Percentiles rank a stretch among this genome's conserved stretches.
Evolutionary conservation across 2,329 filamentous ascomycete genomes (phyloP).

Genomic region (Ceratocystis diversiconidia): DNA sequence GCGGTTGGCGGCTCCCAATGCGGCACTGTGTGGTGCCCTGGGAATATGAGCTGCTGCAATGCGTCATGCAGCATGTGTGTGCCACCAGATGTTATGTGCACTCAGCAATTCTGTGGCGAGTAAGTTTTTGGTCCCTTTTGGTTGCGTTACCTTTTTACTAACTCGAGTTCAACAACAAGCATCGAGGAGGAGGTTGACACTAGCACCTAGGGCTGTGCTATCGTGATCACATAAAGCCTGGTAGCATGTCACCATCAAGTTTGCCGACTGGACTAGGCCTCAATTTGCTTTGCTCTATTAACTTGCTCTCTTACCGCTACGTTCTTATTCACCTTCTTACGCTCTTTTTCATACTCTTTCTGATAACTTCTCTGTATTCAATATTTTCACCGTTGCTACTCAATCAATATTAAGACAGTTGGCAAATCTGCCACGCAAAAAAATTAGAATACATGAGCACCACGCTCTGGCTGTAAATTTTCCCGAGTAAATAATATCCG

Average conservation of each 20-base stretch:
- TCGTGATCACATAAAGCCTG: not conserved
- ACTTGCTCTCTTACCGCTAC: too few relatives aligned
- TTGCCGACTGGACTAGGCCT: not conserved
- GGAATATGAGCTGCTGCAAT: constrained; percentile 16
- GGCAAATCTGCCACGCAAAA: too few relatives aligned
- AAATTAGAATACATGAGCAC: too few relatives aligned
- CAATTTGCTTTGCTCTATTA: too few relatives aligned
- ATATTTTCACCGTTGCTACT: not conserved
- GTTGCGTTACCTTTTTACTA: not conserved
- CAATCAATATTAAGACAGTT: not conserved
- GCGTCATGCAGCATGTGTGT: constrained; percentile 13
- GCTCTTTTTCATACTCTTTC: too few relatives aligned
- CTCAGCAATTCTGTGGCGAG: constrained; percentile 4
- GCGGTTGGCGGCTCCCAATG: constrained; percentile 14
- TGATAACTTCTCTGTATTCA: not conserved
- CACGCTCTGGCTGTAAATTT: too few relatives aligned
- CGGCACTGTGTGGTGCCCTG: constrained; percentile 14
- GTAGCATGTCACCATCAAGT: not conserved
- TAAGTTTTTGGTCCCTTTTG: not conserved
- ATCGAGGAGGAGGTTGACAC: not conserved
- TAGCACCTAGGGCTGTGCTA: not conserved
- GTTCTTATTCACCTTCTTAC: too few relatives aligned
- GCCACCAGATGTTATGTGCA: constrained; percentile 3
- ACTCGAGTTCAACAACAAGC: not conserved
- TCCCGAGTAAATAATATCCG: too few relatives aligned